These are phyloP conservation scores for Porogramme epimiltina DNA, from an alignment of 1,284 basidiomycete species.

Conservation along the genomic window DNA sequence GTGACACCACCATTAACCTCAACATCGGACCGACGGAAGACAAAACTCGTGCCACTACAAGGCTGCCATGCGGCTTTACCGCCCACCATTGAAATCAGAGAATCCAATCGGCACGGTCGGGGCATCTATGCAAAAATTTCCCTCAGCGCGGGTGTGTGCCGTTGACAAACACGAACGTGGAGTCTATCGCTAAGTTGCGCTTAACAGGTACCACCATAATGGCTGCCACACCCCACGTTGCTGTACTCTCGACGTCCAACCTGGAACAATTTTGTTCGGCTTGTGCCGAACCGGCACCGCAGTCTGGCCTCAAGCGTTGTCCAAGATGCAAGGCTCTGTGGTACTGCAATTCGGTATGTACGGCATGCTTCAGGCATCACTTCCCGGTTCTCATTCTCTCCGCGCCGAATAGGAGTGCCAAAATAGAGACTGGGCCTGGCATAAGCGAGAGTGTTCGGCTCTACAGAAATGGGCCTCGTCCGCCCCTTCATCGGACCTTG, in stretches of 20 bases:
- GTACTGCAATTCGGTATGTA: constrained; percentile 72
- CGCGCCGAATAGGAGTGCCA: constrained; percentile 65
- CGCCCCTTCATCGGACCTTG: constrained; percentile 47
- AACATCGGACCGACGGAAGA: neutral
- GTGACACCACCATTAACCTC: neutral
- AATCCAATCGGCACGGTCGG: constrained; percentile 24
- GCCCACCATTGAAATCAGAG: constrained; percentile 23
- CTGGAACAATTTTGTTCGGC: constrained; percentile 68
- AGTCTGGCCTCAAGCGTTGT: constrained; percentile 60
- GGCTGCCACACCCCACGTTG: constrained; percentile 57
- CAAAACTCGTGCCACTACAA: constrained; percentile 6
- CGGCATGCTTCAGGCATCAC: neutral
- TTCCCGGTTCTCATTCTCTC: neutral
- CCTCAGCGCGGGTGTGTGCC: constrained; percentile 40
- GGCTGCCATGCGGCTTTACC: constrained; percentile 27
- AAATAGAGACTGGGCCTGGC: constrained; percentile 72
- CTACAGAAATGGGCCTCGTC: constrained; percentile 57
- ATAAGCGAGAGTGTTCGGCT: constrained; percentile 78
- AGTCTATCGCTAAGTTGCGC: neutral
- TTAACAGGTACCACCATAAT: constrained; percentile 61
- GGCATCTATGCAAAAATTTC: constrained; percentile 35
- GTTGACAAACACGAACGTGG: neutral
- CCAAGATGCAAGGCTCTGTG: constrained; percentile 65
- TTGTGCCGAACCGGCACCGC: constrained; percentile 51
- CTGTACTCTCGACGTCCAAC: constrained; percentile 66